Percentiles rank a stretch among this genome's conserved stretches.
Conservation (phyloP, 179 eudicot genomes). For the Gypsophila paniculata region DNA sequence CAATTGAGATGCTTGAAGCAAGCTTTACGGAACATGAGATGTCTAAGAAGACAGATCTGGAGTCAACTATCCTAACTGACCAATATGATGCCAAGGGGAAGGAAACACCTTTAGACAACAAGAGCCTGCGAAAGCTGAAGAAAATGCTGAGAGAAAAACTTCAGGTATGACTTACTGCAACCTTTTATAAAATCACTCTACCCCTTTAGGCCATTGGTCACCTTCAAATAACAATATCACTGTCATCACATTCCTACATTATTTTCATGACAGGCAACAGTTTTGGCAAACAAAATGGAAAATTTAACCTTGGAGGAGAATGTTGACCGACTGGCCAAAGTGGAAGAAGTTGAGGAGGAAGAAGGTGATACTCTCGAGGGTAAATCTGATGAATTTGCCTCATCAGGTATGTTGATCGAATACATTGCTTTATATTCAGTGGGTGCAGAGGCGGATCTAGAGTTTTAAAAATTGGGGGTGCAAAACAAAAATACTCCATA, state of each 20-base stretch:
- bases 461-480: no score
- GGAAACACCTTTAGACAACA: conserved; percentile 19
- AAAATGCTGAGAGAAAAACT: conserved; percentile 27
- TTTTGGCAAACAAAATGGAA: conserved; percentile 20
- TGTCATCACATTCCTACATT: not conserved
- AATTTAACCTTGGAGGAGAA: conserved; percentile 25
- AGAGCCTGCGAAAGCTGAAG: conserved; percentile 30
- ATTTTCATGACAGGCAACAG: conserved; percentile 9
- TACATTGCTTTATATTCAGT: not conserved
- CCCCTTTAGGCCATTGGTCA: not conserved
- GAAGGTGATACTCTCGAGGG: not conserved
- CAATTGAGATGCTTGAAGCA: conserved; percentile 6
- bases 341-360: not conserved
- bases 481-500: no score
- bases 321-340: conserved; percentile 11
- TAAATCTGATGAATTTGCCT: no score
- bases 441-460: no score
- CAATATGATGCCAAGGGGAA: not conserved
- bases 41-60: conserved; percentile 10
- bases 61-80: conserved; percentile 11
- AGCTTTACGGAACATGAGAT: not conserved
- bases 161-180: conserved; percentile 13
- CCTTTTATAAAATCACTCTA: not conserved
- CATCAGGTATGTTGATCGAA: not conserved
- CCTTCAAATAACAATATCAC: not conserved